These are phyloP conservation scores for Salmacisia buchloeana DNA, from an alignment of 1,284 basidiomycete species.

Conservation along the genomic window DNA sequence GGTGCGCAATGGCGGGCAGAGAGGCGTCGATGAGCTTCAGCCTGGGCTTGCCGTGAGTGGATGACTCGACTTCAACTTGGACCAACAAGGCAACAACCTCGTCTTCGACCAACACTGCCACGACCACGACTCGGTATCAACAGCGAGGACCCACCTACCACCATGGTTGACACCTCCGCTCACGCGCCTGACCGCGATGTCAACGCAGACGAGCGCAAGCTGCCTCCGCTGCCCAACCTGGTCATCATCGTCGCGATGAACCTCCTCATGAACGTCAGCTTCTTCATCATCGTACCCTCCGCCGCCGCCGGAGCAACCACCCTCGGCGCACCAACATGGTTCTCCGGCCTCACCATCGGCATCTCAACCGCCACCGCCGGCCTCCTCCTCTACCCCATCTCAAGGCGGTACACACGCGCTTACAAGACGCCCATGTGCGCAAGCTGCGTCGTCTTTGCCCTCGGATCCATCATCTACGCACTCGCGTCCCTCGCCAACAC, in stretches of 20 bases:
- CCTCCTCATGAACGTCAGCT: conserved; percentile 30
- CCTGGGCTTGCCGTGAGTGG: too few relatives aligned
- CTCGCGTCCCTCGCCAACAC: conserved; percentile 22
- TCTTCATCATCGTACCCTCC: conserved; percentile 35
- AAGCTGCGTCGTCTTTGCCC: conserved; percentile 21
- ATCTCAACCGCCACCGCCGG: conserved; percentile 22
- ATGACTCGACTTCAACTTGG: too few relatives aligned
- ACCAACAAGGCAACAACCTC: background rate
- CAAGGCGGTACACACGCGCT: conserved; percentile 16
- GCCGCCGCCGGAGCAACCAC: conserved; percentile 24
- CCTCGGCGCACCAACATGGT: conserved; percentile 29
- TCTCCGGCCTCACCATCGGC: conserved; percentile 28
- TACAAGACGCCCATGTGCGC: conserved; percentile 25
- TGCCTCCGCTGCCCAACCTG: conserved; percentile 20
- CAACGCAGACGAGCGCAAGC: conserved; percentile 3
- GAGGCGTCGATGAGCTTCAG: too few relatives aligned
- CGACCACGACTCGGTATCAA: background rate
- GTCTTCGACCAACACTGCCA: background rate
- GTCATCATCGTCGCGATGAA: conserved; percentile 23
- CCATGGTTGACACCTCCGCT: background rate
- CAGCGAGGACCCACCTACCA: background rate
- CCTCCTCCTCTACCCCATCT: conserved; percentile 24
- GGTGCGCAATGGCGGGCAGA: too few relatives aligned
- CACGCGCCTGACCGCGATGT: background rate
- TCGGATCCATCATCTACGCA: conserved; percentile 25